Conservation (phyloP, 1,284 basidiomycete species). For the Coriolopsis trogii region DNA sequence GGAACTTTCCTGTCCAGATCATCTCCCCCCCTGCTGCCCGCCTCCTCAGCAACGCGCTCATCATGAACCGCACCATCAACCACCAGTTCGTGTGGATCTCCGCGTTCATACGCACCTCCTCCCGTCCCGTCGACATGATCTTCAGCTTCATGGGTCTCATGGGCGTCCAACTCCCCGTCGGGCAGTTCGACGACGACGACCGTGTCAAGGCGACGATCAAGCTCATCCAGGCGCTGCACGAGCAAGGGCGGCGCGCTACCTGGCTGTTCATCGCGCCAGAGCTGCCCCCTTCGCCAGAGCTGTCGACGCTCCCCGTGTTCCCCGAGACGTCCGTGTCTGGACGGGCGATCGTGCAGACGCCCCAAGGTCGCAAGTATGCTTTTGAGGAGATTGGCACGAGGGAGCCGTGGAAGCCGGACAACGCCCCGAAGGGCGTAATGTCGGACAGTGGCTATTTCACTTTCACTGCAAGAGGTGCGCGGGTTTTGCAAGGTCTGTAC, state of each 20-base stretch:
- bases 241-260: slow-evolving; percentile 23
- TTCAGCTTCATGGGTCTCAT: slow-evolving; percentile 34
- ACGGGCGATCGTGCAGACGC: not conserved
- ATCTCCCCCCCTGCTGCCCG: no score
- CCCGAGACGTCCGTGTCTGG: not conserved
- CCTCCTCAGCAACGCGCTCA: no score
- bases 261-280: no score
- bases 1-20: no score
- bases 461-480: not conserved
- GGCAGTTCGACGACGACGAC: slow-evolving; percentile 22
- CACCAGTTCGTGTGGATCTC: slow-evolving; percentile 30
- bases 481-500: not conserved
- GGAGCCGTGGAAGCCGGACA: not conserved
- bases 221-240: slow-evolving; percentile 26
- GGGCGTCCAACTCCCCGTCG: slow-evolving; percentile 25
- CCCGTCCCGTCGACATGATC: slow-evolving; percentile 30
- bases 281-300: no score
- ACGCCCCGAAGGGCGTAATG: not conserved
- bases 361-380: not conserved
- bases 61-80: no score
- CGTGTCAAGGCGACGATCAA: slow-evolving; percentile 27
- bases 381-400: not conserved
- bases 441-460: not conserved
- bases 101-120: slow-evolving; percentile 27
- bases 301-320: not conserved